Evolutionary conservation across 371 early-diverging fungal genomes (phyloP), one percentile per base, ranked within the genome.

Genomic region (Dichotomocladium elegans): DNA sequence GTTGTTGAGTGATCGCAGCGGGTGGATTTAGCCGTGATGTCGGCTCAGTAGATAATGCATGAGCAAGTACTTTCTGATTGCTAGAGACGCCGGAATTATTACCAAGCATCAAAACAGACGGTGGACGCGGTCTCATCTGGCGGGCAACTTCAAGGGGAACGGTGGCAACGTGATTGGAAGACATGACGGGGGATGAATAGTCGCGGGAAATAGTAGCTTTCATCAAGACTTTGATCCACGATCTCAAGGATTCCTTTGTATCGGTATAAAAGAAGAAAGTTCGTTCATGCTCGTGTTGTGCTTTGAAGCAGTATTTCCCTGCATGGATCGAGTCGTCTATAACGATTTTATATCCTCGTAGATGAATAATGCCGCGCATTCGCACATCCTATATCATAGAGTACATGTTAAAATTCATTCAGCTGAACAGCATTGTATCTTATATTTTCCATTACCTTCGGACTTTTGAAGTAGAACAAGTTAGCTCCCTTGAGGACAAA

Each of bases 181-280:
- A 82, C 41, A 87, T 68, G 19, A 87, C 87, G 29, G 87, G 87
- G 0, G 85, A 37, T 21, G 37, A 33, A 37, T 50, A 64, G 52
- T 86, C 82, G 7, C 85, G 68, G 8, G 77, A 70, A 53, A 88
- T 88, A 2, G 89, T 85, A 7, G 86, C 82, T 60, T 88, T 88
- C 81, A 86, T 87, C 41, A 88, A 43, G 0, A 83, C 79, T 41
- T 83, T 85, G 37, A 87, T 66, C 87, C 87, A 88, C 1, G 68
- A 80, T 41, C 72, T 75, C 72, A 81, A 78, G 14, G 61, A 68
- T 3, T 66, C 60, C 40, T 79, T 77, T 22, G 74, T 80, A 19
- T 87, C 87, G 0, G 81, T 75, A 55, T 79, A 84, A 56, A 88
- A 87, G 54, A 63, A 82, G 56, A 83, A 82, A 19, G 81, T 79